Conservation (phyloP, 2,329 filamentous ascomycete species). For the Neonectria punicea region DNA sequence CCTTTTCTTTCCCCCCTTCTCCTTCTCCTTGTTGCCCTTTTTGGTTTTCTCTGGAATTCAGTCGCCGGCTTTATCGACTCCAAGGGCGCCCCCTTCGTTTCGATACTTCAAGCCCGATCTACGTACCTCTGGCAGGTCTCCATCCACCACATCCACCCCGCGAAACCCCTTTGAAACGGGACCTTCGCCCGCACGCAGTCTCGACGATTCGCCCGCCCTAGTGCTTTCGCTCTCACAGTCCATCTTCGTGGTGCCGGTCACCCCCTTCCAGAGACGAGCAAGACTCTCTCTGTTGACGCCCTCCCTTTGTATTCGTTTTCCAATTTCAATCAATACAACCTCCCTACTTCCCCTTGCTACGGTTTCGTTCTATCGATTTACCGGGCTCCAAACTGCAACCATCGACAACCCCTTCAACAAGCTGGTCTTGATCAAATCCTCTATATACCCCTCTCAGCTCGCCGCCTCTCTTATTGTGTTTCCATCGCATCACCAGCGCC, state of each 20-base stretch:
- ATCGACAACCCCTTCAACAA: constrained; percentile 40
- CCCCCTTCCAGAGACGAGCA: constrained; percentile 31
- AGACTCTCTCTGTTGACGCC: constrained; percentile 29
- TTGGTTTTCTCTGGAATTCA: constrained; percentile 32
- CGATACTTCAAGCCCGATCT: constrained; percentile 6
- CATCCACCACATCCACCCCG: background rate
- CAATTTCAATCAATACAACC: constrained; percentile 34
- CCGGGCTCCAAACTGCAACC: constrained; percentile 12
- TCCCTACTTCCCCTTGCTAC: constrained; percentile 14
- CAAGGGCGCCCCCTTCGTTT: constrained; percentile 14
- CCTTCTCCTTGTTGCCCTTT: constrained; percentile 7
- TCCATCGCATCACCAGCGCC: constrained; percentile 2
- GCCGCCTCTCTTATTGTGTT: background rate
- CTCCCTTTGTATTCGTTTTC: constrained; percentile 40
- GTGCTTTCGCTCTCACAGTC: constrained; percentile 21
- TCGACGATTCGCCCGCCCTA: constrained; percentile 33
- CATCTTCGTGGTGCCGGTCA: constrained; percentile 35
- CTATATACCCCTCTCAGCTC: constrained; percentile 18
- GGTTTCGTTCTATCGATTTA: constrained; percentile 19
- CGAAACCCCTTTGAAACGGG: constrained; percentile 29
- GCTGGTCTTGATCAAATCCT: constrained; percentile 37
- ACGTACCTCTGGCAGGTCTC: constrained; percentile 26
- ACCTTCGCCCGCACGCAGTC: constrained; percentile 18
- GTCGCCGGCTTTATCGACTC: constrained; percentile 12
- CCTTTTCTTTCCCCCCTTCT: constrained; percentile 8